These are phyloP conservation scores for Chrysosporium keratinophilum DNA, from an alignment of 2,329 filamentous ascomycete genomes.

Conservation along the genomic window DNA sequence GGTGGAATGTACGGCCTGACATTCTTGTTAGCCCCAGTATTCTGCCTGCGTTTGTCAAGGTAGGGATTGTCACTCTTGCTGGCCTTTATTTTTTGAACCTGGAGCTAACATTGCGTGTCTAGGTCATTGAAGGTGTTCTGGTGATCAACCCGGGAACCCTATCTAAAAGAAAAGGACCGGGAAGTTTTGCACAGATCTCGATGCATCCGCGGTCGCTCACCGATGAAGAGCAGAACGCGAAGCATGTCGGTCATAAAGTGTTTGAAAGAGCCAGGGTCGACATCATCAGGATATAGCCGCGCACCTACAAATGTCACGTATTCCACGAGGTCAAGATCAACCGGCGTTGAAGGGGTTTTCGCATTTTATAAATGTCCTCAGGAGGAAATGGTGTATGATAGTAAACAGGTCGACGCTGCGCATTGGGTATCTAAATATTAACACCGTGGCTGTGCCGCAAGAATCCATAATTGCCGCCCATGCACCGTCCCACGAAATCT, in stretches of 20 bases:
- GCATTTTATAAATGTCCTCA: no score
- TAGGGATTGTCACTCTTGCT: slow-evolving; percentile 30
- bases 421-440: not conserved
- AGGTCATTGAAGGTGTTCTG: slow-evolving; percentile 85
- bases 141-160: slow-evolving; percentile 83
- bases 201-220: slow-evolving; percentile 55
- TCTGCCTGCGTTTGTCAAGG: slow-evolving; percentile 78
- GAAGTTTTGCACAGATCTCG: slow-evolving; percentile 73
- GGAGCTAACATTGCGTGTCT: slow-evolving; percentile 9
- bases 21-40: slow-evolving; percentile 73
- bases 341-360: not conserved
- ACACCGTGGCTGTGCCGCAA: no score
- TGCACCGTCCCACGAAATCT: not conserved
- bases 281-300: slow-evolving; percentile 60
- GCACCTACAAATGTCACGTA: not conserved
- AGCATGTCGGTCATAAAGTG: slow-evolving; percentile 60
- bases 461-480: no score
- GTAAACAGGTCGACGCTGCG: not conserved
- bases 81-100: not conserved
- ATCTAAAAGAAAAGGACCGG: slow-evolving; percentile 72
- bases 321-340: no score
- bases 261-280: slow-evolving; percentile 80
- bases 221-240: slow-evolving; percentile 48
- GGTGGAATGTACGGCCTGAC: slow-evolving; percentile 76
- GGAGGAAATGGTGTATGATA: not conserved